A percentile compares a stretch with the other conserved stretches of the same genome.
These are phyloP conservation scores for Fusarium albidum DNA, from an alignment of 2,329 filamentous ascomycete genomes.

Conservation along the genomic window DNA sequence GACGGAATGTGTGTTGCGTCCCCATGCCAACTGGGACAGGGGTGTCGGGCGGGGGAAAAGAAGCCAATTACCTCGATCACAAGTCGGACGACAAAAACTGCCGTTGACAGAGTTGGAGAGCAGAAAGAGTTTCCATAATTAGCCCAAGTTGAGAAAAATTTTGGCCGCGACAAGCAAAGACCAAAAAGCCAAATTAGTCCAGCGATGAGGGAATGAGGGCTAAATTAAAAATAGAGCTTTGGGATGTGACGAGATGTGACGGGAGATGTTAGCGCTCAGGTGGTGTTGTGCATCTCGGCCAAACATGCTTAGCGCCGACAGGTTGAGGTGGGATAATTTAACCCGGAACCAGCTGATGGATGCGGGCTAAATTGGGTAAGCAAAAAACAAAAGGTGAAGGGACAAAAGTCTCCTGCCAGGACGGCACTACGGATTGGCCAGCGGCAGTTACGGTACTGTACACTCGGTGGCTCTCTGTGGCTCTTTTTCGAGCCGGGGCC, in stretches of 20 bases:
- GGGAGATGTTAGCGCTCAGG: conserved; percentile 37
- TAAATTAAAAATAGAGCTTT: conserved; percentile 48
- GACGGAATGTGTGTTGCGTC: conserved; percentile 9
- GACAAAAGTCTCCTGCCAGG: conserved; percentile 24
- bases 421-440: no score
- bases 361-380: conserved; percentile 15
- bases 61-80: background rate
- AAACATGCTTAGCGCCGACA: conserved; percentile 37
- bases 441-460: background rate
- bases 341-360: conserved; percentile 27
- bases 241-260: conserved; percentile 35
- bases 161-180: conserved; percentile 17
- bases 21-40: conserved; percentile 20
- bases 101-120: conserved; percentile 2
- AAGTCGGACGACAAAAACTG: conserved; percentile 18
- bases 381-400: conserved; percentile 7
- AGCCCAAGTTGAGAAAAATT: conserved; percentile 26
- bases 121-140: conserved; percentile 36
- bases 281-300: conserved; percentile 26
- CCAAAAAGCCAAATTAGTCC: conserved; percentile 33
- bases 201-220: conserved; percentile 31
- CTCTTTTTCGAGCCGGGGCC: background rate
- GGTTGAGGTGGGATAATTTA: conserved; percentile 35
- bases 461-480: background rate
- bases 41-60: conserved; percentile 13